Evolutionary conservation across 202 grass and related monocot genomes (phyloP).

Genomic region (Zizania palustris): DNA sequence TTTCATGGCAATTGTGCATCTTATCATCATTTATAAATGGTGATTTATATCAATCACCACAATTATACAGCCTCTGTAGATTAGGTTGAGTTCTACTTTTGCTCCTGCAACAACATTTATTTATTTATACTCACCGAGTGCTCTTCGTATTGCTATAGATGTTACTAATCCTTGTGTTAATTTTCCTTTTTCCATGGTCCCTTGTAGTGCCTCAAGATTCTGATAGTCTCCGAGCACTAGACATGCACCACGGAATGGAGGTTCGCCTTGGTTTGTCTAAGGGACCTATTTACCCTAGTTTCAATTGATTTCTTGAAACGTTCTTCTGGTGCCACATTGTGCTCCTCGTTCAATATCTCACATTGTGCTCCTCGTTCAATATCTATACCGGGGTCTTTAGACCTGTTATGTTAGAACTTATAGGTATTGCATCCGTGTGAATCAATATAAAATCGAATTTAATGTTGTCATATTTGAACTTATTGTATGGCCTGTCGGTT

Average conservation of each 20-base stretch:
- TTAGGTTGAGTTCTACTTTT: no score
- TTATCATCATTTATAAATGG: no score
- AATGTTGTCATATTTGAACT: no score
- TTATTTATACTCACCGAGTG: no score
- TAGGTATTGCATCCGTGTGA: no score
- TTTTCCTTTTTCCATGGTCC: neutral
- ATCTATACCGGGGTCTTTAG: neutral
- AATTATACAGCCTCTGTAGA: no score
- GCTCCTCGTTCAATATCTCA: neutral
- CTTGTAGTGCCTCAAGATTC: neutral
- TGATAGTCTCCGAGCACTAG: neutral
- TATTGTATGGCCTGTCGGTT: no score
- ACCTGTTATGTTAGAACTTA: neutral
- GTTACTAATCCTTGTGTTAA: no score
- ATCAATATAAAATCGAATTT: neutral
- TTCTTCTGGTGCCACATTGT: neutral
- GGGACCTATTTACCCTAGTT: neutral
- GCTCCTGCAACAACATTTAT: no score
- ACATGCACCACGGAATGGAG: constrained; percentile 3
- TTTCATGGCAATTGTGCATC: no score
- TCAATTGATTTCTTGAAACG: neutral
- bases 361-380: neutral
- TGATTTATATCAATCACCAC: no score
- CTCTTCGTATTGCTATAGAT: no score
- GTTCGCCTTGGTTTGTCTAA: neutral